Evolutionary conservation across 306 rosid genomes (phyloP).

Genomic region (Argentina anserina): DNA sequence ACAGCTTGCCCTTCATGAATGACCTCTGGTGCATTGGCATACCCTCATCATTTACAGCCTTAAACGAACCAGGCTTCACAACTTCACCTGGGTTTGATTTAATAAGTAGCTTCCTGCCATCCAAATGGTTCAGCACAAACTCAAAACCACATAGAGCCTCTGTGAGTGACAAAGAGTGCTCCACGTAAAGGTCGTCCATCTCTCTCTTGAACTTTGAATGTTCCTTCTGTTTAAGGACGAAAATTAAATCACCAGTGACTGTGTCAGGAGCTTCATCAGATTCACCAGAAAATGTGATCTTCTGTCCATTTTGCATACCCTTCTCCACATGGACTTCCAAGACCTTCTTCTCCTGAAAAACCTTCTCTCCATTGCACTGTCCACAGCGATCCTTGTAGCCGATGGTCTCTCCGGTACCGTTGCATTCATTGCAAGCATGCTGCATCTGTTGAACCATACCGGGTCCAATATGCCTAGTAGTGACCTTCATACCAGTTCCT

Average conservation of each 20-base stretch:
- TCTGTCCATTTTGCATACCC: constrained; percentile 87
- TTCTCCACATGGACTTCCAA: constrained; percentile 76
- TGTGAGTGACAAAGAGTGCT: constrained; percentile 63
- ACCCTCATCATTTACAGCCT: constrained; percentile 88
- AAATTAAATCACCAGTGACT: constrained; percentile 70
- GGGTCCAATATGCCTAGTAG: constrained; percentile 72
- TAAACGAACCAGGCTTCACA: constrained; percentile 69
- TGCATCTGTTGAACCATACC: constrained; percentile 88
- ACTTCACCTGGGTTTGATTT: constrained; percentile 69
- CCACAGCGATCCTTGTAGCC: constrained; percentile 64
- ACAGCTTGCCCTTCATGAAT: constrained; percentile 89
- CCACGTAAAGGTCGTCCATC: constrained; percentile 66
- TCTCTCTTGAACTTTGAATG: constrained; percentile 72
- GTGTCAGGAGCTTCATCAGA: constrained; percentile 91
- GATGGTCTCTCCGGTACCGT: constrained; percentile 84
- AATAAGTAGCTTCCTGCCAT: constrained; percentile 56
- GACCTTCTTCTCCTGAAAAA: constrained; percentile 72
- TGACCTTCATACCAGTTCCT: constrained; percentile 82
- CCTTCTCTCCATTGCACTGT: constrained; percentile 79
- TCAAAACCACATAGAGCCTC: constrained; percentile 79
- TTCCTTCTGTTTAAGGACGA: constrained; percentile 69
- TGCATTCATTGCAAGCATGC: constrained; percentile 81
- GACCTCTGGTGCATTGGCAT: constrained; percentile 91
- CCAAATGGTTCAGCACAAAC: constrained; percentile 60
- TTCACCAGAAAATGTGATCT: constrained; percentile 81